Conservation (phyloP, 495 filamentous ascomycete genomes). For the Penicillium bialowiezense region DNA sequence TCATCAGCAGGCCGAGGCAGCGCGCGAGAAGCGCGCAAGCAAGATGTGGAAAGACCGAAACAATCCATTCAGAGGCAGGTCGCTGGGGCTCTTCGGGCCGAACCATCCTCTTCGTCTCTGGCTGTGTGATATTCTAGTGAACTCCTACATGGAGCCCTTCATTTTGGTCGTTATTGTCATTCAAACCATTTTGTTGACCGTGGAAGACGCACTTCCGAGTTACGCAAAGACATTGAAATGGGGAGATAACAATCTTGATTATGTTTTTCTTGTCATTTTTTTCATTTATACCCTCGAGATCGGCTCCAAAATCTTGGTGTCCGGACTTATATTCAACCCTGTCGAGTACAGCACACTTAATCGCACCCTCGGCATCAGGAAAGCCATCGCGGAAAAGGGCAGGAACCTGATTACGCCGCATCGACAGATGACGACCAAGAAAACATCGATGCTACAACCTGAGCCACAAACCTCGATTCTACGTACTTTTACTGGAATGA, state of each 20-base stretch:
- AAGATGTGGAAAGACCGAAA: constrained; percentile 48
- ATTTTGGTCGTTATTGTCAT: constrained; percentile 85
- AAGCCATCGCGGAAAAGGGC: constrained; percentile 71
- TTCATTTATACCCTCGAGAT: constrained; percentile 89
- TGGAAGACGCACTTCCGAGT: constrained; percentile 72
- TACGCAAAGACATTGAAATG: constrained; percentile 52
- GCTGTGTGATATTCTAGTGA: constrained; percentile 85
- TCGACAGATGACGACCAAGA: constrained; percentile 62
- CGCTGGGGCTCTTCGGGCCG: constrained; percentile 79
- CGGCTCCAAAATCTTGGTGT: constrained; percentile 78
- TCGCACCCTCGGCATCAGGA: constrained; percentile 65
- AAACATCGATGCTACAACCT: constrained; percentile 33
- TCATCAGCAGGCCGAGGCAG: constrained; percentile 29
- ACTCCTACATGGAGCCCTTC: constrained; percentile 80
- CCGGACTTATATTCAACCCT: constrained; percentile 86
- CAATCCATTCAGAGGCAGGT: constrained; percentile 86
- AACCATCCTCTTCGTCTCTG: constrained; percentile 69
- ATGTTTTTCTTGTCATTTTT: constrained; percentile 77
- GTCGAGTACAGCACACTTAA: constrained; percentile 79
- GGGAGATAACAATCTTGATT: constrained; percentile 72
- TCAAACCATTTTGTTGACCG: constrained; percentile 80
- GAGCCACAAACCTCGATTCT: constrained; percentile 67
- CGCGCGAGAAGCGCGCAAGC: constrained; percentile 38
- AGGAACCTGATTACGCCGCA: constrained; percentile 75
- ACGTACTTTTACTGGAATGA: constrained; percentile 77